Evolutionary conservation across 1,284 basidiomycete species (phyloP).

Genomic region (Lentinus polychrous): DNA sequence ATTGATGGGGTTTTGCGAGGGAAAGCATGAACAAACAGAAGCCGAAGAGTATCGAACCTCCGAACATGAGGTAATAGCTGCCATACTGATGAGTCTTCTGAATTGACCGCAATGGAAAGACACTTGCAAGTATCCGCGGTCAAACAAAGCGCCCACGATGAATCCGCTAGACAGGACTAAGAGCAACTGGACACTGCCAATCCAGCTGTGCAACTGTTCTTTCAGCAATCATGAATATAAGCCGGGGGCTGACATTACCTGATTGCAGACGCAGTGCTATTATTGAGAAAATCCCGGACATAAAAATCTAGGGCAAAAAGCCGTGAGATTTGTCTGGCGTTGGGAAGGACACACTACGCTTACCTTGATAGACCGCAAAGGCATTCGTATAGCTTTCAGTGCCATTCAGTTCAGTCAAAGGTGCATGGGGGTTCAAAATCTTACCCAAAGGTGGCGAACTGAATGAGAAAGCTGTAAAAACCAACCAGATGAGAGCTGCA

Average conservation of each 20-base stretch:
- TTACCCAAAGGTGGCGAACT: slow-evolving; percentile 3
- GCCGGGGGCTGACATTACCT: background rate
- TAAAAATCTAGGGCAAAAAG: background rate
- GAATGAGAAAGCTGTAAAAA: background rate
- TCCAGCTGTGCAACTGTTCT: background rate
- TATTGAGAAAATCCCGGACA: background rate
- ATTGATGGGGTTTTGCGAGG: slow-evolving; percentile 14
- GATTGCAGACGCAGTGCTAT: background rate
- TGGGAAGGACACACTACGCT: background rate
- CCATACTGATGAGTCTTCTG: background rate
- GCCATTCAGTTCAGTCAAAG: background rate
- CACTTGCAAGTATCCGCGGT: slow-evolving; percentile 1
- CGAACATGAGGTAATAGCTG: background rate
- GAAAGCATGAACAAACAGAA: slow-evolving; percentile 22
- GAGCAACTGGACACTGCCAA: background rate
- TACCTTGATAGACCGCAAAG: slow-evolving; percentile 15
- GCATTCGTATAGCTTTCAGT: slow-evolving; percentile 5
- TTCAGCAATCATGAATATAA: background rate
- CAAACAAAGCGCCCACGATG: background rate
- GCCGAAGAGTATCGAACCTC: background rate
- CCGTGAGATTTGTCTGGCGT: background rate
- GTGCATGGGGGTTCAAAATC: background rate
- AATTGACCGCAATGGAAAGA: background rate
- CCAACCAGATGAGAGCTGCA: background rate
- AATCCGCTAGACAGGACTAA: background rate